A percentile compares a stretch with the other conserved stretches of the same genome.
Evolutionary conservation across 2,329 filamentous ascomycete genomes (phyloP).

Genomic region (Fusarium tanahbumbuense): DNA sequence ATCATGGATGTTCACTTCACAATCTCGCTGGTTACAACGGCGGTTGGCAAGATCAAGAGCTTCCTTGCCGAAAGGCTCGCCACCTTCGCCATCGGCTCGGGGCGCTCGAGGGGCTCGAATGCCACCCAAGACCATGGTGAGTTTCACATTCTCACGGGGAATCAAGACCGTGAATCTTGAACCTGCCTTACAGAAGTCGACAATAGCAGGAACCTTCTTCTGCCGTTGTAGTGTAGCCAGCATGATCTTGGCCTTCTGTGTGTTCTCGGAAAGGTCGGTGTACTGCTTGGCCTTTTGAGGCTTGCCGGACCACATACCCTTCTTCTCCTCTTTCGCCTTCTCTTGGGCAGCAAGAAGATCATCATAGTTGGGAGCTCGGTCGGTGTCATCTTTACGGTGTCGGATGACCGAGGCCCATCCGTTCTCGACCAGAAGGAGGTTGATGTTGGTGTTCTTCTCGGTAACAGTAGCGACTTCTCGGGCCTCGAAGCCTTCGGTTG

Average conservation of each 20-base stretch:
- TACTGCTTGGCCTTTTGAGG: constrained; percentile 84
- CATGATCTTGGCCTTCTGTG: constrained; percentile 96
- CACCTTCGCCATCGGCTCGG: constrained; percentile 77
- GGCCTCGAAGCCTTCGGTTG: constrained; percentile 90
- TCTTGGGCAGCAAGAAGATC: constrained; percentile 84
- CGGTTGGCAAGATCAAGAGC: constrained; percentile 91
- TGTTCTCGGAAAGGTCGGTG: constrained; percentile 88
- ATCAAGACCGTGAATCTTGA: constrained; percentile 93
- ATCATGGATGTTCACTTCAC: constrained; percentile 94
- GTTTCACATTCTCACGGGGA: constrained; percentile 91
- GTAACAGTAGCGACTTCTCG: constrained; percentile 92
- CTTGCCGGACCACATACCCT: constrained; percentile 96
- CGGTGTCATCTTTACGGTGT: constrained; percentile 93
- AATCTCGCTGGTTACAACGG: constrained; percentile 91
- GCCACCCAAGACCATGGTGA: constrained; percentile 93
- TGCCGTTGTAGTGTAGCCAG: constrained; percentile 88
- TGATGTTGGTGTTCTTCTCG: constrained; percentile 87
- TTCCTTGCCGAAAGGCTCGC: constrained; percentile 95
- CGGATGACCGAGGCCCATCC: constrained; percentile 95
- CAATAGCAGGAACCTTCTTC: constrained; percentile 90
- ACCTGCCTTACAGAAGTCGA: constrained; percentile 98
- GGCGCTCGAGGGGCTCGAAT: constrained; percentile 92
- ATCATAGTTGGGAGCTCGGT: constrained; percentile 94
- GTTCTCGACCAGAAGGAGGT: constrained; percentile 85
- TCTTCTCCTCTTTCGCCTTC: constrained; percentile 84